A percentile compares a stretch with the other conserved stretches of the same genome.
Conservation (phyloP, 306 rosid genomes). For the Boehmeria nivea region DNA sequence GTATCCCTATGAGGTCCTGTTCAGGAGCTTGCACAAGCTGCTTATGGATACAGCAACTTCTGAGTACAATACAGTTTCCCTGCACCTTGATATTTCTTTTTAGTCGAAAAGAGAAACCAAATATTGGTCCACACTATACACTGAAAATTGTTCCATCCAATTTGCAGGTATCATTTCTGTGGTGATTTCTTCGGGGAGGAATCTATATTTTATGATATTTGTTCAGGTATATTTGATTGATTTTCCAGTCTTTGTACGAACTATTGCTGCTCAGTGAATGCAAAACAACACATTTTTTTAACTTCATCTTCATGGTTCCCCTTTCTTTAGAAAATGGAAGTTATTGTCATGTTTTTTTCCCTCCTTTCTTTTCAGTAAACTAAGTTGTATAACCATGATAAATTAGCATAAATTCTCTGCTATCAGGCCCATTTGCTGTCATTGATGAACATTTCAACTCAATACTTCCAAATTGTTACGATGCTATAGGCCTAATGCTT, state of each 20-base stretch:
- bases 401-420: constrained; percentile 17
- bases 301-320: too few species aligned
- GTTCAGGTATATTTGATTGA: constrained; percentile 48
- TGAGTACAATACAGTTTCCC: constrained; percentile 51
- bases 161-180: constrained; percentile 71
- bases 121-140: constrained; percentile 1
- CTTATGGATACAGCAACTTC: constrained; percentile 91
- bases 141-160: constrained; percentile 20
- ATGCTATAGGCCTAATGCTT: constrained; percentile 89
- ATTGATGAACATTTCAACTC: constrained; percentile 78
- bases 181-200: constrained; percentile 76
- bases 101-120: neutral
- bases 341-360: neutral
- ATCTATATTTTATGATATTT: constrained; percentile 64
- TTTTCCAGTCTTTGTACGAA: too few species aligned
- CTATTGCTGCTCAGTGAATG: too few species aligned
- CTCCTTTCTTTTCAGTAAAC: neutral
- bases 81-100: constrained; percentile 14
- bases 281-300: too few species aligned
- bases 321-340: neutral
- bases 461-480: constrained; percentile 79
- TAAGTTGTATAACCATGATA: constrained; percentile 3
- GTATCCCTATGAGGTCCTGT: constrained; percentile 83
- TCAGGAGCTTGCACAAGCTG: constrained; percentile 89
- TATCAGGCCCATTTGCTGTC: constrained; percentile 81